A percentile compares a stretch with the other conserved stretches of the same genome.
These are phyloP conservation scores for Suillus subaureus DNA, from an alignment of 768 basidiomycete species.

Conservation along the genomic window DNA sequence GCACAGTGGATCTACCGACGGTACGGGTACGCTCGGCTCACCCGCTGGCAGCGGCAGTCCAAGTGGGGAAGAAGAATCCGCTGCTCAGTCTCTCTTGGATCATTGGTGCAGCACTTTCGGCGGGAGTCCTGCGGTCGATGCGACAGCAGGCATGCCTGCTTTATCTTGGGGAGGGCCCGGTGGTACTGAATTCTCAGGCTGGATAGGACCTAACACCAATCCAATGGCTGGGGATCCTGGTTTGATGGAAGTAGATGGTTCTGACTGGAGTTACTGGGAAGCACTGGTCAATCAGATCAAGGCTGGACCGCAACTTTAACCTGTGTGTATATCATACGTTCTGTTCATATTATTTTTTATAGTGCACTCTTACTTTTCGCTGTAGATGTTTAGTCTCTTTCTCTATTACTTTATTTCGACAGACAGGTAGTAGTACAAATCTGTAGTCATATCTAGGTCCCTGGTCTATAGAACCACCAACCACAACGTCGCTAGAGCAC, in stretches of 20 bases:
- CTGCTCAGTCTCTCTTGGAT: constrained; percentile 78
- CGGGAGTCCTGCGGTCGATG: constrained; percentile 56
- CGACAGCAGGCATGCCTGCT: constrained; percentile 44
- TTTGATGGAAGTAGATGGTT: constrained; percentile 56
- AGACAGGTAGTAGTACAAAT: not conserved
- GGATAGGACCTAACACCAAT: constrained; percentile 49
- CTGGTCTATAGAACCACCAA: not conserved
- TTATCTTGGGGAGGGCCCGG: constrained; percentile 65
- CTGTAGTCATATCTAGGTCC: not conserved
- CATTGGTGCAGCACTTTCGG: constrained; percentile 86
- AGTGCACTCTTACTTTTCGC: constrained; percentile 9
- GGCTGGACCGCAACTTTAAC: constrained; percentile 35
- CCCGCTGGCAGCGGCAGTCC: constrained; percentile 73
- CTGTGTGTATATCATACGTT: constrained; percentile 5
- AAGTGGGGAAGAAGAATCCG: constrained; percentile 68
- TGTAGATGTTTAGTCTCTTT: constrained; percentile 13
- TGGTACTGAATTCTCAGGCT: constrained; percentile 58
- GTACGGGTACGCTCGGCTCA: constrained; percentile 50
- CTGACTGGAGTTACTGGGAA: constrained; percentile 84
- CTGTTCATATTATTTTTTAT: constrained; percentile 11
- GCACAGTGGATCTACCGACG: constrained; percentile 44
- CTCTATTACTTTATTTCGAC: constrained; percentile 7
- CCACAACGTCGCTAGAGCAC: constrained; percentile 3
- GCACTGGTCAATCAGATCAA: constrained; percentile 63
- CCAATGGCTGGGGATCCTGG: constrained; percentile 44